A percentile compares a stretch with the other conserved stretches of the same genome.
phyloP scores from a whole-genome alignment of 306 rosid species.

The Coriaria nepalensis region DNA sequence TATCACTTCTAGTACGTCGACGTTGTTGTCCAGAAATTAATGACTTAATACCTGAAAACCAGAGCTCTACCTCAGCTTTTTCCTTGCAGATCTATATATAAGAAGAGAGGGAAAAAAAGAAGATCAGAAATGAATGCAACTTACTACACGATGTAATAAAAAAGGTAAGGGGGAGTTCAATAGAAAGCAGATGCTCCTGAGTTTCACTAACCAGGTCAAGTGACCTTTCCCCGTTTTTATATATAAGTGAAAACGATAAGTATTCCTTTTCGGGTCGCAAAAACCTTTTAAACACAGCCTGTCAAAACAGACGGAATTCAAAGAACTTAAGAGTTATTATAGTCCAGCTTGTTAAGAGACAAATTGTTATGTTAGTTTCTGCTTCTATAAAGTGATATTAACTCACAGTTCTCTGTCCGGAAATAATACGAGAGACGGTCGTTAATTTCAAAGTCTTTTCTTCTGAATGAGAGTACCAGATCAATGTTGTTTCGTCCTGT shows the following conservation, averaged over 20 bases:
- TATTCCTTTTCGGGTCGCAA: conserved; percentile 90
- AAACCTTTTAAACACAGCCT: conserved; percentile 87
- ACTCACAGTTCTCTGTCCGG: conserved; percentile 98
- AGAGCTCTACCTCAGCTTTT: conserved; percentile 68
- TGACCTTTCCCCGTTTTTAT: conserved; percentile 62
- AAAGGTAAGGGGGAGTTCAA: no score
- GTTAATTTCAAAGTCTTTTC: conserved; percentile 62
- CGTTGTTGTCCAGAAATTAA: conserved; percentile 43
- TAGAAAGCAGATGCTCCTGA: no score
- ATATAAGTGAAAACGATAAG: conserved; percentile 75
- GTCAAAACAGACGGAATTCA: no score
- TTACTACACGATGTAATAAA: no score
- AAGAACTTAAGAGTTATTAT: no score
- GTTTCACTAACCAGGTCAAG: conserved; percentile 74
- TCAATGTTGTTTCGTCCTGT: conserved; percentile 77
- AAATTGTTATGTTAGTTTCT: conserved; percentile 1
- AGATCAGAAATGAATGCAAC: no score
- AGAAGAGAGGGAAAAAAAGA: conserved; percentile 13
- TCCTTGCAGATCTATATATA: conserved; percentile 84
- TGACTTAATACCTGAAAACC: conserved; percentile 70
- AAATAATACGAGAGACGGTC: conserved; percentile 38
- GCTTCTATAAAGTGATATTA: conserved; percentile 12
- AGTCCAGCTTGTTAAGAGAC: no score
- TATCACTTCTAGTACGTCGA: conserved; percentile 42
- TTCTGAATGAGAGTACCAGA: conserved; percentile 71